Conservation (phyloP, 805 yeast species). For the Jamesozyma jinghongensis region DNA sequence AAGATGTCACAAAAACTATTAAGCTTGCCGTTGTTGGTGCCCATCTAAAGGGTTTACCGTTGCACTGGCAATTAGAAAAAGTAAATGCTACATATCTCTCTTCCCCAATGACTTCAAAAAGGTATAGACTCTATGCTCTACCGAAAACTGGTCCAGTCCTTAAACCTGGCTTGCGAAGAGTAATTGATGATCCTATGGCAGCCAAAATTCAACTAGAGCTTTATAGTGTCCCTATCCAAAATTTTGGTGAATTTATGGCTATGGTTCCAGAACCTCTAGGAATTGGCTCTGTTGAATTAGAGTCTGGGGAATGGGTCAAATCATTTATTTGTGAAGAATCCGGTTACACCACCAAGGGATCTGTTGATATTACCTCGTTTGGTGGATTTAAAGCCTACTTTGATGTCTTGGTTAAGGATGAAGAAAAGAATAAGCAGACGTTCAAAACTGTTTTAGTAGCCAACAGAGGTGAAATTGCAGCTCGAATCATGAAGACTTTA, state of each 20-base stretch:
- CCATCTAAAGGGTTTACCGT: conserved; percentile 77
- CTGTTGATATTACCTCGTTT: conserved; percentile 70
- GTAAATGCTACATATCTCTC: conserved; percentile 65
- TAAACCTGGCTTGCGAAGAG: conserved; percentile 85
- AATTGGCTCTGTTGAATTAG: conserved; percentile 84
- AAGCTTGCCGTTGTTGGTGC: conserved; percentile 95
- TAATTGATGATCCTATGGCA: conserved; percentile 37
- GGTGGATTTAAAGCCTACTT: conserved; percentile 81
- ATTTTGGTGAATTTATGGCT: conserved; percentile 72
- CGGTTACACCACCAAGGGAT: conserved; percentile 65
- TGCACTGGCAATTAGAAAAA: conserved; percentile 88
- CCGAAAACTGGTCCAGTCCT: conserved; percentile 73
- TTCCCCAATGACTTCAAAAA: conserved; percentile 58
- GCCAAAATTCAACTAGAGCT: conserved; percentile 64
- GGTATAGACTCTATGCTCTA: conserved; percentile 72
- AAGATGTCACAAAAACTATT: conserved; percentile 33
- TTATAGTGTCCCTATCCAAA: conserved; percentile 69
- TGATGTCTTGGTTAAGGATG: conserved; percentile 12
- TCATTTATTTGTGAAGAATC: conserved; percentile 91
- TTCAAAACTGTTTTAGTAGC: conserved; percentile 86
- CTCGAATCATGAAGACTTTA: conserved; percentile 81
- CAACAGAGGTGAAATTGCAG: conserved; percentile 97
- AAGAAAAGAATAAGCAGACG: conserved; percentile 40
- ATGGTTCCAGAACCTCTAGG: conserved; percentile 95
- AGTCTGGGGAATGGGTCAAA: conserved; percentile 74